Base-by-base conservation (phyloP, 495 filamentous ascomycete species). In the Antarctomyces pellizariae region DNA sequence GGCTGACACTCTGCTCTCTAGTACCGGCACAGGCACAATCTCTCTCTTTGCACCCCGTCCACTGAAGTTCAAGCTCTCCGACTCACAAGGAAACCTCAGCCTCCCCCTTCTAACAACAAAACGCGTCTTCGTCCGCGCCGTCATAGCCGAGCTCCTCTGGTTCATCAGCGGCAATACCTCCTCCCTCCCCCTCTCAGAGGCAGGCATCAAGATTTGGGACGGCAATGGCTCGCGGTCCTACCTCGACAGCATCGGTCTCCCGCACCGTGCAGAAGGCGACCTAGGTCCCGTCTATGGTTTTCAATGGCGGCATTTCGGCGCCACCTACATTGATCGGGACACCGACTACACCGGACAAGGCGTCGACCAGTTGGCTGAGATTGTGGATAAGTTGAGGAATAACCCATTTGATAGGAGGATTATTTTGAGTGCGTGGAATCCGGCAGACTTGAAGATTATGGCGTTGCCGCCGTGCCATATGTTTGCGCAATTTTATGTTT, bases 401-500 rank as follows among this genome's bases (percentile, higher is more conserved):
- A 75, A 66, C 36, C 86, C 86, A 0, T 89, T 76, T 42, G 86
- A 95, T 43, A 62, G 86, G 1, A 52, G 86, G 15, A 75, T 97
- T 35, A 76, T 97, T 35, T 57, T 97, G 30, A 71, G 57, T 30
- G 86, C 86, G 1, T 97, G 86, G 86, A 95, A 95, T 43, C 79
- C 79, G 2, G 62, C 62, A 3, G 86, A 92, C 45, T 39, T 97
- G 38, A 50, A 49, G 24, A 68, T 75, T 47, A 97, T 95, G 86
- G 86, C 80, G 2, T 58, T 97, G 11, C 86, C 86, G 35, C 86
- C 89, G 3, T 97, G 86, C 43, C 86, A 95, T 47, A 91, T 97
- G 86, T 92, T 97, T 52, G 84, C 84, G 8, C 89, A 95, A 50
- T 95, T 95, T 42, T 93, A 93, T 40, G 83, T 97, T 19, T 77